These are phyloP conservation scores for Leptoxyphium fumago DNA, from an alignment of 2,329 filamentous ascomycete genomes.

Conservation along the genomic window DNA sequence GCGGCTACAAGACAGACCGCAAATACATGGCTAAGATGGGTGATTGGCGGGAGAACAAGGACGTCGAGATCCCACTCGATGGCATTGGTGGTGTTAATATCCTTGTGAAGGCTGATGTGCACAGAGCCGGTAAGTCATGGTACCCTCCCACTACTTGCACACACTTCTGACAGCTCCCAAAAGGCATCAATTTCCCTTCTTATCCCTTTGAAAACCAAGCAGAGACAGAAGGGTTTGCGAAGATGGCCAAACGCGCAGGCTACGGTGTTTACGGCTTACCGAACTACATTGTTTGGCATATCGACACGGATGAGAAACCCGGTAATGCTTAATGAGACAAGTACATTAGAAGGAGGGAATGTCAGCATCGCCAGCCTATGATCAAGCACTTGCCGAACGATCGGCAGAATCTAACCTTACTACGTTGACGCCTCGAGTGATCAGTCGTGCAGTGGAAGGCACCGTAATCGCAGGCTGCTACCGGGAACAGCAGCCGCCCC, in stretches of 20 bases:
- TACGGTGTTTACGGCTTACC: constrained; percentile 85
- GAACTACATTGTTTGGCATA: constrained; percentile 98
- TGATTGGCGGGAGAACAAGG: constrained; percentile 82
- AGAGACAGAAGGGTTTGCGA: constrained; percentile 95
- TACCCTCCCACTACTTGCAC: not conserved
- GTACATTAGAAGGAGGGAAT: not conserved
- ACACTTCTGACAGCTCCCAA: constrained; percentile 9
- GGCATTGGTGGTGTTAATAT: constrained; percentile 96
- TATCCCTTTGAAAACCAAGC: constrained; percentile 98
- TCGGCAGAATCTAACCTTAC: too few relatives aligned
- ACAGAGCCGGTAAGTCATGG: constrained; percentile 60
- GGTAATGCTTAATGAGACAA: constrained; percentile 45
- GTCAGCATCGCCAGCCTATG: not conserved
- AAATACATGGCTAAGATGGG: constrained; percentile 84
- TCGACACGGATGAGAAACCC: constrained; percentile 88
- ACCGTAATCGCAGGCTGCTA: too few relatives aligned
- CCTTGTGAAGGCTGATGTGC: constrained; percentile 92
- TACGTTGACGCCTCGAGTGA: too few relatives aligned
- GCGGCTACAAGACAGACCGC: constrained; percentile 63
- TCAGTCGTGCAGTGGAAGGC: too few relatives aligned
- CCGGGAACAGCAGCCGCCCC: too few relatives aligned
- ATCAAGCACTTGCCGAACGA: too few relatives aligned
- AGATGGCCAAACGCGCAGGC: constrained; percentile 93
- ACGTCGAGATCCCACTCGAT: constrained; percentile 82
- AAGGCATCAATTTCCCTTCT: constrained; percentile 91